Conservation (phyloP, 805 yeast genomes). For the Pichia nanzhaoensis region DNA sequence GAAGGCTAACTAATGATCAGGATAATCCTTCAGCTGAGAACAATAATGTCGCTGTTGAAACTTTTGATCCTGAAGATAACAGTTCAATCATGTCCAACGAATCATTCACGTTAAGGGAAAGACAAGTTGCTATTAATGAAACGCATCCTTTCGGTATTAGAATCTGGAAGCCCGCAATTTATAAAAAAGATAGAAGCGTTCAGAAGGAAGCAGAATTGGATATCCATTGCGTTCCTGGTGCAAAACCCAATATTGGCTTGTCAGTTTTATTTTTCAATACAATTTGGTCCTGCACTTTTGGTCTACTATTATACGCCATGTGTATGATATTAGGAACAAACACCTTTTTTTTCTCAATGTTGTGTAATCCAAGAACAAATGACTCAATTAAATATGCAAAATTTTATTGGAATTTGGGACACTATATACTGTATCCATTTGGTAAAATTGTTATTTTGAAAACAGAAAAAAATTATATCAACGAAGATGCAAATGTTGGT, state of each 20-base stretch:
- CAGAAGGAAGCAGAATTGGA: constrained; percentile 88
- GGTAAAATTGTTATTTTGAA: constrained; percentile 79
- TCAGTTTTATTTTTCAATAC: constrained; percentile 62
- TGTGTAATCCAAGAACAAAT: constrained; percentile 37
- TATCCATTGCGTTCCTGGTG: constrained; percentile 65
- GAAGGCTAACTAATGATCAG: neutral
- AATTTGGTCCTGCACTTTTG: constrained; percentile 71
- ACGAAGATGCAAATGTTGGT: constrained; percentile 88
- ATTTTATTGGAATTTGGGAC: constrained; percentile 54
- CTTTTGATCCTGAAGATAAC: constrained; percentile 33
- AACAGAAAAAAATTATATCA: constrained; percentile 71
- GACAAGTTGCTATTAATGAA: constrained; percentile 93
- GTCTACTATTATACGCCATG: constrained; percentile 49
- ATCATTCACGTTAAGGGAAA: constrained; percentile 80
- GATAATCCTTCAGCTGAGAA: constrained; percentile 3
- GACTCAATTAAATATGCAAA: constrained; percentile 56
- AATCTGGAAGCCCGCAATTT: constrained; percentile 97
- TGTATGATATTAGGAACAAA: constrained; percentile 45
- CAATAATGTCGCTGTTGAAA: constrained; percentile 18
- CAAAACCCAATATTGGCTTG: constrained; percentile 43
- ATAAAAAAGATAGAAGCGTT: constrained; percentile 87
- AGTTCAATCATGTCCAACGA: constrained; percentile 50
- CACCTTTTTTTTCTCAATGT: constrained; percentile 38
- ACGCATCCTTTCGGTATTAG: constrained; percentile 98
- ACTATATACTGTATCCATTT: constrained; percentile 77